phyloP scores from a whole-genome alignment of 2,329 filamentous ascomycete species.

The Coniochaeta sp. region DNA sequence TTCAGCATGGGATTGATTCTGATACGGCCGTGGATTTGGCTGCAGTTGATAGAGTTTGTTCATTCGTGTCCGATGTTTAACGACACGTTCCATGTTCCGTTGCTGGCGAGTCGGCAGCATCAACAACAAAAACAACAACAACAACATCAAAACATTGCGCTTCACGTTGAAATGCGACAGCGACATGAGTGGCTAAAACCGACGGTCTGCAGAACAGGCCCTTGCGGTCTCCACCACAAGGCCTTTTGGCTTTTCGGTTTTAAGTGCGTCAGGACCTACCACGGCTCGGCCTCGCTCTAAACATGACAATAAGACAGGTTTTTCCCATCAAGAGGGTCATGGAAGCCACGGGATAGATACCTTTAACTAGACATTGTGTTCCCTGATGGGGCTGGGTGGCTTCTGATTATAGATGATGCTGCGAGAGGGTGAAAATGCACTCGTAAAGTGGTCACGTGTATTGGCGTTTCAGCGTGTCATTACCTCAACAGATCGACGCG shows the following conservation, averaged over 20 bases:
- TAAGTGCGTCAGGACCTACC: background rate
- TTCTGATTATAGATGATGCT: background rate
- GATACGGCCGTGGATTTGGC: background rate
- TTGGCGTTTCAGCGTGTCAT: background rate
- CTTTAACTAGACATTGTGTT: background rate
- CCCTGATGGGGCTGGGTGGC: background rate
- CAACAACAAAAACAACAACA: slow-evolving; percentile 4
- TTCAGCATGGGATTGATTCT: background rate
- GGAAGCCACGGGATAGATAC: background rate
- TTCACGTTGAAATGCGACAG: slow-evolving; percentile 14
- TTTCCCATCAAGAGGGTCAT: background rate
- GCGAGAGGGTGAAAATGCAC: background rate
- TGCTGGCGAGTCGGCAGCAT: background rate
- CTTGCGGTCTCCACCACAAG: background rate
- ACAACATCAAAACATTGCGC: slow-evolving; percentile 17
- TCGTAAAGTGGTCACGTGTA: background rate
- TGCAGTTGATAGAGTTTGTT: background rate
- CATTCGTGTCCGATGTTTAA: background rate
- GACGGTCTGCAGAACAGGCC: background rate
- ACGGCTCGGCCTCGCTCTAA: background rate
- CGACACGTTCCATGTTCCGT: background rate
- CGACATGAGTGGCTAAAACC: slow-evolving; percentile 15
- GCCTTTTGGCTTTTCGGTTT: background rate
- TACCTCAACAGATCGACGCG: background rate
- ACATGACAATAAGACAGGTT: background rate